These are phyloP conservation scores for Botrytis paeoniae DNA, from an alignment of 2,329 filamentous ascomycete species.

Conservation along the genomic window DNA sequence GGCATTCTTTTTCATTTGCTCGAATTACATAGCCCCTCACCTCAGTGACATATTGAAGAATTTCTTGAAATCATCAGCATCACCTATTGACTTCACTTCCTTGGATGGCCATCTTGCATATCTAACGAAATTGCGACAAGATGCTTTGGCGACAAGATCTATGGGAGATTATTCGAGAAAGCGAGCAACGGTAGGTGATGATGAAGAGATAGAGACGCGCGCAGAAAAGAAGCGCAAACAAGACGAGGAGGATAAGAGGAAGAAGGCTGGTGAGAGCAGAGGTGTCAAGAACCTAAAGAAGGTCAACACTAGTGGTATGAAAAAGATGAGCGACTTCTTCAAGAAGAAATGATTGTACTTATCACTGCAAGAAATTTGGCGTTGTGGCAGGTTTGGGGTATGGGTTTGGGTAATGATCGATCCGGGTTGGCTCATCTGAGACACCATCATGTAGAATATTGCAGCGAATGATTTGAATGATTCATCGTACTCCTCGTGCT, in stretches of 20 bases:
- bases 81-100: constrained; percentile 60
- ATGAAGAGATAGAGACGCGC: constrained; percentile 57
- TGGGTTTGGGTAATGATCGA: constrained; percentile 14
- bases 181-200: constrained; percentile 59
- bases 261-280: constrained; percentile 70
- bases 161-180: constrained; percentile 70
- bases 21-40: constrained; percentile 46
- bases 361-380: neutral
- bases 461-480: constrained; percentile 20
- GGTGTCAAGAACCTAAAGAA: constrained; percentile 82
- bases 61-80: constrained; percentile 39
- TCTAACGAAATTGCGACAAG: constrained; percentile 64
- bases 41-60: constrained; percentile 42
- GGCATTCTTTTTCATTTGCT: constrained; percentile 48
- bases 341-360: constrained; percentile 52
- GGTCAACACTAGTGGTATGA: constrained; percentile 90
- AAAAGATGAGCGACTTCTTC: constrained; percentile 95
- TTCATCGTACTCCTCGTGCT: constrained; percentile 46
- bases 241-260: constrained; percentile 86
- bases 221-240: constrained; percentile 80
- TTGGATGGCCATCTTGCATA: constrained; percentile 67
- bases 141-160: constrained; percentile 67
- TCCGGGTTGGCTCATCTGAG: constrained; percentile 13
- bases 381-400: constrained; percentile 18
- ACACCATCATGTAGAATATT: constrained; percentile 23